Conservation (phyloP, 1,139 yeast genomes). For the Yamadazyma friedrichii region DNA sequence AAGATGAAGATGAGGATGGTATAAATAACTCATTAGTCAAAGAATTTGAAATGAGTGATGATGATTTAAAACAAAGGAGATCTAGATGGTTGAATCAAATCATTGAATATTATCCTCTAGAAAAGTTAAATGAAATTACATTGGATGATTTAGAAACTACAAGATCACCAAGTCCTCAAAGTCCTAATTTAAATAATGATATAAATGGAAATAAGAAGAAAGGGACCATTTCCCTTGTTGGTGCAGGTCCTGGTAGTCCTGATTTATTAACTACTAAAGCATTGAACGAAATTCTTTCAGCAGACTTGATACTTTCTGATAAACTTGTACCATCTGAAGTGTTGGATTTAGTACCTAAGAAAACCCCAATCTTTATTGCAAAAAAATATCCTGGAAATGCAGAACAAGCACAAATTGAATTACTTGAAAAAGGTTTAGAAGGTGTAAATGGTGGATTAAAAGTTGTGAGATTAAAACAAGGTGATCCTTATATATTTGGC, state of each 20-base stretch:
- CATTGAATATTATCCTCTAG: slow-evolving; percentile 86
- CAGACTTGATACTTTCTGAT: slow-evolving; percentile 86
- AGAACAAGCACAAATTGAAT: slow-evolving; percentile 86
- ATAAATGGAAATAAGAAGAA: neutral
- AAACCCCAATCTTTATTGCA: slow-evolving; percentile 79
- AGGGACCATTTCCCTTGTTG: slow-evolving; percentile 77
- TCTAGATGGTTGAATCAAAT: slow-evolving; percentile 87
- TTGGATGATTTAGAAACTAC: slow-evolving; percentile 47
- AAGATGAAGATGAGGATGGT: slow-evolving; percentile 62
- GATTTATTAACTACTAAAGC: slow-evolving; percentile 86
- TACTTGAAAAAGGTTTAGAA: slow-evolving; percentile 66
- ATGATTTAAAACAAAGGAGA: slow-evolving; percentile 56
- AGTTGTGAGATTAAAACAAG: slow-evolving; percentile 91
- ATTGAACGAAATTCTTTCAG: slow-evolving; percentile 70
- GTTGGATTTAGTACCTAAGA: slow-evolving; percentile 70
- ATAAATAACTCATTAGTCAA: slow-evolving; percentile 60
- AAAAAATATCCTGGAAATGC: slow-evolving; percentile 97
- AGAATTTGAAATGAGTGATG: slow-evolving; percentile 55
- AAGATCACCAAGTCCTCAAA: neutral
- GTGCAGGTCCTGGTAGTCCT: slow-evolving; percentile 93
- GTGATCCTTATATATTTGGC: slow-evolving; percentile 96
- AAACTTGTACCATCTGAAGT: slow-evolving; percentile 91
- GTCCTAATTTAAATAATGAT: neutral
- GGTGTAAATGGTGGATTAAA: slow-evolving; percentile 64
- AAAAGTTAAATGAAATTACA: slow-evolving; percentile 55